Conservation (phyloP, 2,329 filamentous ascomycete species). For the Ophiostoma quercus region DNA sequence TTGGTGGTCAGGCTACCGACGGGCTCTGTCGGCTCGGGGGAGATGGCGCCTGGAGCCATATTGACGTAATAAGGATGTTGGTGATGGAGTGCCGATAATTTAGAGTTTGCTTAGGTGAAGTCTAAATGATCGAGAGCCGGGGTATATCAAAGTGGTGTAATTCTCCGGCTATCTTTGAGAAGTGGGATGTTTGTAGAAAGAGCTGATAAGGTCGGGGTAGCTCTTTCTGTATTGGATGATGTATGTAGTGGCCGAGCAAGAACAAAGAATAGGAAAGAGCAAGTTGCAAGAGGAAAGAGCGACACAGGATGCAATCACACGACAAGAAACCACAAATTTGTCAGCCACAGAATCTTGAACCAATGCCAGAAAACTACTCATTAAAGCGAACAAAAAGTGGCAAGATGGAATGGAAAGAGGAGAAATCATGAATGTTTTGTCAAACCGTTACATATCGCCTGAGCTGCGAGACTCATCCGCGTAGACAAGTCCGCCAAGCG, state of each 20-base stretch:
- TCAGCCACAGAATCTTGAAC: background rate
- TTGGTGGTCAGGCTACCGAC: slow-evolving; percentile 59
- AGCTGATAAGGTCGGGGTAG: slow-evolving; percentile 5
- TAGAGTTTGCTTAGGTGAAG: background rate
- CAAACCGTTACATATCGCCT: background rate
- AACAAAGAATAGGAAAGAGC: slow-evolving; percentile 3
- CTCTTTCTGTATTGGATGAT: background rate
- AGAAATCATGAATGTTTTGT: background rate
- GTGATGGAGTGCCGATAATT: background rate
- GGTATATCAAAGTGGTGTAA: background rate
- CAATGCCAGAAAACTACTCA: background rate
- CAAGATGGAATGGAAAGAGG: background rate
- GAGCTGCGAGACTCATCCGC: slow-evolving; percentile 9
- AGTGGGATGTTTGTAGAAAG: slow-evolving; percentile 1
- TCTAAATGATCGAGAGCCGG: background rate
- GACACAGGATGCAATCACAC: background rate
- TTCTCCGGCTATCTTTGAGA: background rate
- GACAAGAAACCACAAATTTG: background rate
- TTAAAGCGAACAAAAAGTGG: background rate
- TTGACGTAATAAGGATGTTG: background rate
- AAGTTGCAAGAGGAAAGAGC: background rate
- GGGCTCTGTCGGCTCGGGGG: slow-evolving; percentile 38
- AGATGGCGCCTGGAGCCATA: slow-evolving; percentile 55
- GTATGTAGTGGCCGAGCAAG: background rate
- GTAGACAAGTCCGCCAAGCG: background rate